Percentiles rank a stretch among this genome's conserved stretches.
Conservation (phyloP, 2,329 filamentous ascomycete species). For the Xenoacremonium recifei region DNA sequence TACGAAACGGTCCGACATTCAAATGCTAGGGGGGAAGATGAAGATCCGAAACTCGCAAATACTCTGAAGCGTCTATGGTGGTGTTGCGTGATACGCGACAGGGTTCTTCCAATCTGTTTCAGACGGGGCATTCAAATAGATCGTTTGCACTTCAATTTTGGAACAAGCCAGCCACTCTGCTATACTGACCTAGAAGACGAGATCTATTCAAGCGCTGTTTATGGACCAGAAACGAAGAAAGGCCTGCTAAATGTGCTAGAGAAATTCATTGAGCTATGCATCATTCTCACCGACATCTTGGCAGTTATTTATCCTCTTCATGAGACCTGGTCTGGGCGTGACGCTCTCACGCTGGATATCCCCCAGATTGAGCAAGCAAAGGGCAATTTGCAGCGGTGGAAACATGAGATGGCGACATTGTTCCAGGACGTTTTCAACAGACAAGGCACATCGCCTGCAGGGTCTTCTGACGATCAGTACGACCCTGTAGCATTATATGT, state of each 20-base stretch:
- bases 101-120: conserved; percentile 6
- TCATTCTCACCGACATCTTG: neutral
- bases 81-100: conserved; percentile 8
- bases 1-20: conserved; percentile 3
- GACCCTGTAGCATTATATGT: neutral
- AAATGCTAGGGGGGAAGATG: neutral
- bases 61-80: conserved; percentile 8
- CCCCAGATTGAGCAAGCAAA: neutral
- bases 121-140: neutral
- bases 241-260: neutral
- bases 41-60: neutral
- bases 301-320: neutral
- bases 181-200: neutral
- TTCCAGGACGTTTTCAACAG: neutral
- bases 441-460: neutral
- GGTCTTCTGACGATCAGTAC: neutral
- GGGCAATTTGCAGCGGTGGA: neutral
- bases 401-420: neutral
- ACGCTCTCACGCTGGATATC: neutral
- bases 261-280: neutral
- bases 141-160: neutral
- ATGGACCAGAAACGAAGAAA: neutral
- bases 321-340: neutral
- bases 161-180: neutral
- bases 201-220: neutral